A percentile compares a stretch with the other conserved stretches of the same genome.
Evolutionary conservation across 768 basidiomycete genomes (phyloP).

Genomic region (Pulveroboletus frians): DNA sequence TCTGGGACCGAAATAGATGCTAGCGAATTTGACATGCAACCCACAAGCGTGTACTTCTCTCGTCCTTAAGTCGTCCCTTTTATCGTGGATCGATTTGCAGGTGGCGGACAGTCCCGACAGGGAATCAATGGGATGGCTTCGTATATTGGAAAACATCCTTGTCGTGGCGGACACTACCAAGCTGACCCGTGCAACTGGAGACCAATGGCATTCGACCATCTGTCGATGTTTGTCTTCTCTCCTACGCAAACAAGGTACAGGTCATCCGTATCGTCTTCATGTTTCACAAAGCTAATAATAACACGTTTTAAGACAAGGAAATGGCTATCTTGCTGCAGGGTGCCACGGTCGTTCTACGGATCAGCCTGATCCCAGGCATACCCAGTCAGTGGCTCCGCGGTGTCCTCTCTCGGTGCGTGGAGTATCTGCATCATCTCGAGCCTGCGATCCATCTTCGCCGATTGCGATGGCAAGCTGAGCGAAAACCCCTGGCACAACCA

Average conservation of each 20-base stretch:
- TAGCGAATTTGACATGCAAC: slow-evolving; percentile 71
- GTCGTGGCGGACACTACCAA: slow-evolving; percentile 45
- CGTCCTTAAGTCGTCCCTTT: slow-evolving; percentile 62
- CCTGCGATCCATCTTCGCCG: slow-evolving; percentile 3
- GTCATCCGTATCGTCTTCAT: background rate
- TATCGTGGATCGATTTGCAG: slow-evolving; percentile 83
- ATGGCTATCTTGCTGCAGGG: slow-evolving; percentile 20
- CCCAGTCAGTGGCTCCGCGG: slow-evolving; percentile 22
- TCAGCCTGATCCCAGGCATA: slow-evolving; percentile 32
- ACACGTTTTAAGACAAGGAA: slow-evolving; percentile 12
- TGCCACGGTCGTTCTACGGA: slow-evolving; percentile 32
- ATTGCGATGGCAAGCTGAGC: background rate
- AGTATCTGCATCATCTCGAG: slow-evolving; percentile 30
- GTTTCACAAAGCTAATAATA: background rate
- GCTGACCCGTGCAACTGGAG: slow-evolving; percentile 47
- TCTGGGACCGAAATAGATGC: slow-evolving; percentile 40
- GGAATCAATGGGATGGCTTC: slow-evolving; percentile 57
- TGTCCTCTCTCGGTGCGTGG: slow-evolving; percentile 29
- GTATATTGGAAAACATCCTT: slow-evolving; percentile 60
- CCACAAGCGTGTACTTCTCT: slow-evolving; percentile 64
- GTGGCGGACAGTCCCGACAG: slow-evolving; percentile 27
- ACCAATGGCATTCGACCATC: slow-evolving; percentile 57
- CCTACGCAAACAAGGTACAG: slow-evolving; percentile 11
- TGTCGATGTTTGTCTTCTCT: slow-evolving; percentile 43
- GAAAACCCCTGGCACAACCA: slow-evolving; percentile 16